Conservation (phyloP, 2,329 filamentous ascomycete species). For the Waltergamsia citrina region DNA sequence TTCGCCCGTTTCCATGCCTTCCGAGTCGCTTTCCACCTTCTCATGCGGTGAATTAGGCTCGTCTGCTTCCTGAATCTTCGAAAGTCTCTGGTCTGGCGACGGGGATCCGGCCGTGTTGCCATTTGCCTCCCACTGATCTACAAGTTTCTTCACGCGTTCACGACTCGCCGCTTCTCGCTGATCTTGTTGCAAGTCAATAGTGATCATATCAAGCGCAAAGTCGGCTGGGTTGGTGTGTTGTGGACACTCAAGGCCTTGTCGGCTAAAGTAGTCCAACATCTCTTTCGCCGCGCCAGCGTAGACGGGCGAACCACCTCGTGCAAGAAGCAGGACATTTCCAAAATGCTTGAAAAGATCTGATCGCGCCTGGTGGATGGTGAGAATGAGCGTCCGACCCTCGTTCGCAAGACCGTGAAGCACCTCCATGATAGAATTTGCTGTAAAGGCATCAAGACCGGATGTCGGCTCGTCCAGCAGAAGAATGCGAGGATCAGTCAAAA, state of each 20-base stretch:
- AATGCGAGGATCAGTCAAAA: conserved; percentile 65
- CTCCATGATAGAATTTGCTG: conserved; percentile 66
- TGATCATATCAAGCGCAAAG: conserved; percentile 69
- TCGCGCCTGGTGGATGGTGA: conserved; percentile 72
- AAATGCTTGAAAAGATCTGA: conserved; percentile 65
- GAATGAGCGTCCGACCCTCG: conserved; percentile 63
- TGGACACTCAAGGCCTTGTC: conserved; percentile 54
- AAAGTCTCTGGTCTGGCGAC: not conserved
- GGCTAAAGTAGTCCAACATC: conserved; percentile 57
- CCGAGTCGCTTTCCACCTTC: no score
- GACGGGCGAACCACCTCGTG: conserved; percentile 57
- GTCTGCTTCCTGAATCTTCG: not conserved
- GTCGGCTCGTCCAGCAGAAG: conserved; percentile 69
- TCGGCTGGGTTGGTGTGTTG: conserved; percentile 67
- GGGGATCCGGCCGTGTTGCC: not conserved
- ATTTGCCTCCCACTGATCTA: conserved; percentile 42
- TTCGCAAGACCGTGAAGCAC: conserved; percentile 61
- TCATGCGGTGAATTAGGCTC: not conserved
- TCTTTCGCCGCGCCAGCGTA: conserved; percentile 54
- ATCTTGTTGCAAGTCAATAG: conserved; percentile 61
- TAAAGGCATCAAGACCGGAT: conserved; percentile 69
- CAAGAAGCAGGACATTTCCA: conserved; percentile 61
- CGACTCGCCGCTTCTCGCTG: conserved; percentile 52
- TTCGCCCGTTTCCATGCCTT: not conserved
- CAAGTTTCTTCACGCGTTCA: conserved; percentile 49